Evolutionary conservation across 1,139 yeast species (phyloP).

Genomic region (Zygosaccharomyces pseudobailii): DNA sequence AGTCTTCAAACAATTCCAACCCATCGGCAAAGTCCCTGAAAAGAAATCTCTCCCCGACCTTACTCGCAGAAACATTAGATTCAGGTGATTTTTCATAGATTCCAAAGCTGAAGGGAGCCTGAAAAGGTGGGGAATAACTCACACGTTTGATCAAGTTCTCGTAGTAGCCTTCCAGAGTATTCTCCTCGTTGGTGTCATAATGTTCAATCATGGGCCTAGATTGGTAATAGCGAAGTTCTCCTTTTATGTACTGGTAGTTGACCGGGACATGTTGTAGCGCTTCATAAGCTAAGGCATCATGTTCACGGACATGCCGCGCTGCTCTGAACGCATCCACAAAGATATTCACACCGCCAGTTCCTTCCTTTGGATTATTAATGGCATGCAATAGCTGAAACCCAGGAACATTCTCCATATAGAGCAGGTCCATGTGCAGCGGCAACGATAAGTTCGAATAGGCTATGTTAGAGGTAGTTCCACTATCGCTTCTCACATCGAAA

Average conservation of each 20-base stretch:
- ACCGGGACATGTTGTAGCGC: slow-evolving; percentile 63
- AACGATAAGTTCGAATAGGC: slow-evolving; percentile 65
- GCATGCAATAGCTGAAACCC: slow-evolving; percentile 72
- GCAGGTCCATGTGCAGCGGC: slow-evolving; percentile 76
- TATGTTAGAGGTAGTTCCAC: slow-evolving; percentile 58
- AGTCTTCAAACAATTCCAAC: slow-evolving; percentile 53
- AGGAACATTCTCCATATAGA: slow-evolving; percentile 80
- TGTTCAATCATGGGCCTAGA: slow-evolving; percentile 65
- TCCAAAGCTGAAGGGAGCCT: slow-evolving; percentile 68
- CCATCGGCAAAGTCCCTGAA: slow-evolving; percentile 60
- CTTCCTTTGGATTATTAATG: slow-evolving; percentile 59
- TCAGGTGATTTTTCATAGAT: slow-evolving; percentile 37
- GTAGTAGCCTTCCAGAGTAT: slow-evolving; percentile 28
- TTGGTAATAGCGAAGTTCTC: slow-evolving; percentile 59
- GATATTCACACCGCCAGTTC: slow-evolving; percentile 48
- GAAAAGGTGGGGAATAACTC: slow-evolving; percentile 82
- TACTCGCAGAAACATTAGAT: slow-evolving; percentile 31
- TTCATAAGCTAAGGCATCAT: slow-evolving; percentile 58
- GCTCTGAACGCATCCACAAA: slow-evolving; percentile 76
- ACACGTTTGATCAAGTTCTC: slow-evolving; percentile 49
- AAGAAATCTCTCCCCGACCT: slow-evolving; percentile 36
- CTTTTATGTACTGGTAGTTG: slow-evolving; percentile 65
- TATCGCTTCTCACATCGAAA: slow-evolving; percentile 62
- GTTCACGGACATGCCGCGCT: slow-evolving; percentile 48
- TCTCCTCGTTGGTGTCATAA: slow-evolving; percentile 37